phyloP scores from a whole-genome alignment of 768 basidiomycete species.

The Ephemerocybe angulata region DNA sequence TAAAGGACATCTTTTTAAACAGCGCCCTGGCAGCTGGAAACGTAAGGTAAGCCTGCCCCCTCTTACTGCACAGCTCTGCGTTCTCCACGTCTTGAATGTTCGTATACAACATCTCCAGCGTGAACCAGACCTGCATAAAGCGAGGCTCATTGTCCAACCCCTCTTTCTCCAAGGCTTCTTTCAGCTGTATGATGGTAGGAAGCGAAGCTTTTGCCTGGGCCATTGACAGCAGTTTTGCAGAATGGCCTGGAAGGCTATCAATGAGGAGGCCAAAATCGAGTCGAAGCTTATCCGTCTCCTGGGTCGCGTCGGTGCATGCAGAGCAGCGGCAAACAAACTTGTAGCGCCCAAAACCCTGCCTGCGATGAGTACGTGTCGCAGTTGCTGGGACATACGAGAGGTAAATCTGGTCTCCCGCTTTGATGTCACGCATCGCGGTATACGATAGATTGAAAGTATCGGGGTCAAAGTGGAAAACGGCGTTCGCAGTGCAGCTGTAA shows the following conservation, averaged over 20 bases:
- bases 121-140: neutral
- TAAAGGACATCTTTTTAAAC: no score
- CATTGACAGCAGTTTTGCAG: no score
- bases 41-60: no score
- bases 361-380: constrained; percentile 18
- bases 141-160: neutral
- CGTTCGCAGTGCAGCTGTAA: constrained; percentile 27
- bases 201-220: neutral
- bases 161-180: neutral
- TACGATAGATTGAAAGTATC: constrained; percentile 29
- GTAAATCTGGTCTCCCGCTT: constrained; percentile 28
- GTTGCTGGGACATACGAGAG: constrained; percentile 23
- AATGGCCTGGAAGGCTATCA: neutral
- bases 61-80: neutral
- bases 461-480: constrained; percentile 22
- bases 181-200: neutral
- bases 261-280: constrained; percentile 4
- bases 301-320: constrained; percentile 21
- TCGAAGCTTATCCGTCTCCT: constrained; percentile 21
- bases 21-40: no score
- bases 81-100: neutral
- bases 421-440: constrained; percentile 24
- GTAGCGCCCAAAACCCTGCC: constrained; percentile 25
- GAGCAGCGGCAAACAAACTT: constrained; percentile 25
- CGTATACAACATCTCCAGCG: neutral